Evolutionary conservation across 495 filamentous ascomycete species (phyloP), one percentile per base, ranked within the genome.

Genomic region (Aspergillus baeticus): DNA sequence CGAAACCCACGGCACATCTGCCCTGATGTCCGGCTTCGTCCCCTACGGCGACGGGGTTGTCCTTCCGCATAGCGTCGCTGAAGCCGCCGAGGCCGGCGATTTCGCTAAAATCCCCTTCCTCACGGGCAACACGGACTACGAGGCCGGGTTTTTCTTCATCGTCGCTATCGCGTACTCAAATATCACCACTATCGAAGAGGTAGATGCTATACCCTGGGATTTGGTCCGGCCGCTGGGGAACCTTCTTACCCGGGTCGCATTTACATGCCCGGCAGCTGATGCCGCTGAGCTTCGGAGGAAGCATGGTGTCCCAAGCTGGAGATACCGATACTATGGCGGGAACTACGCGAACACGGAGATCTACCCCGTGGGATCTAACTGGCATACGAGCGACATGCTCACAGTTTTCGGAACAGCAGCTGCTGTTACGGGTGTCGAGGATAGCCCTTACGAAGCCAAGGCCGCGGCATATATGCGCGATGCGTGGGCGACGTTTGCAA

Each of bases 21-120:
- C 39, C 15, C 15, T 44, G 4, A 8, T 48, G 14, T 41, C 17
- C 10, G 35, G 43, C 4, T 58, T 62, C 29, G 34, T 31, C 8
- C 55, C 59, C 3, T 48, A 51, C n/a, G 45, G 37, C 14, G 59
- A 62, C 29, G 55, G 52, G 6, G 39, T 38, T 8, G 21, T 55
- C n/a, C 8, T 62, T 13, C 51, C 45, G 5, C 11, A 29, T 6
- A 50, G 55, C 34, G 17, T 50, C 23, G 31, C 34, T 7, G 42
- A 17, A 3, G 35, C 17, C 21, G 53, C 15, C 10, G n/a, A 42
- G 17, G 36, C 37, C 1, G 59, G 59, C 1, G 33, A 46, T 6
- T 61, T 61, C 14, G 54, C 54, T 8, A 42, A 54, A 18, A 38
- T 52, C 8, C 59, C 59, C 8, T 48, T 61, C 41, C 44, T 61